Percentiles rank a stretch among this genome's conserved stretches.
Evolutionary conservation across 257 asterid genomes (phyloP).

Genomic region (Catharanthus roseus): DNA sequence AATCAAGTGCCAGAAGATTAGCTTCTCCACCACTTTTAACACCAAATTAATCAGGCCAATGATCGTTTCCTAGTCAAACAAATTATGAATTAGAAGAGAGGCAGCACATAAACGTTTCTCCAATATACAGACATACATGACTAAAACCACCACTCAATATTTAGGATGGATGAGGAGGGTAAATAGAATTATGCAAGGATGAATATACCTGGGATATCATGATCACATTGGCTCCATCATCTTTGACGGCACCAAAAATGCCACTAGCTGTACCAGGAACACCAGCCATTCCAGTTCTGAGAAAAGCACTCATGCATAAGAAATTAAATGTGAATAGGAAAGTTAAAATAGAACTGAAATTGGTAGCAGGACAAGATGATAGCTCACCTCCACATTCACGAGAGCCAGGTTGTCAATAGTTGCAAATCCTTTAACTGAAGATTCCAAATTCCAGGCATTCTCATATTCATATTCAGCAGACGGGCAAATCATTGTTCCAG

Average conservation of each 20-base stretch:
- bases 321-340: not conserved
- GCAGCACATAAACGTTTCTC: not conserved
- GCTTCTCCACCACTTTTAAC: not conserved
- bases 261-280: conserved; percentile 97
- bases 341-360: not conserved
- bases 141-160: not conserved
- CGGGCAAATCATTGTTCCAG: conserved; percentile 86
- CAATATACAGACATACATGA: not conserved
- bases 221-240: conserved; percentile 94
- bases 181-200: not conserved
- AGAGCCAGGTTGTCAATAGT: conserved; percentile 97
- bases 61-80: not conserved
- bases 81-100: not conserved
- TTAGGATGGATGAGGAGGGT: not conserved
- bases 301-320: conserved; percentile 19
- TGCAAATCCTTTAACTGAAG: conserved; percentile 95
- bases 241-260: conserved; percentile 90
- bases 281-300: conserved; percentile 99
- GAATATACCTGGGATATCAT: conserved; percentile 89
- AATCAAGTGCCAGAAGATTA: not conserved
- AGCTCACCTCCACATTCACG: conserved; percentile 87
- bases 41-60: not conserved
- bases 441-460: conserved; percentile 43
- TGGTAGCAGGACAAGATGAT: conserved; percentile 4
- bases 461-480: conserved; percentile 39